Conservation (phyloP, 2,329 filamentous ascomycete species). For the Alternaria burnsii region DNA sequence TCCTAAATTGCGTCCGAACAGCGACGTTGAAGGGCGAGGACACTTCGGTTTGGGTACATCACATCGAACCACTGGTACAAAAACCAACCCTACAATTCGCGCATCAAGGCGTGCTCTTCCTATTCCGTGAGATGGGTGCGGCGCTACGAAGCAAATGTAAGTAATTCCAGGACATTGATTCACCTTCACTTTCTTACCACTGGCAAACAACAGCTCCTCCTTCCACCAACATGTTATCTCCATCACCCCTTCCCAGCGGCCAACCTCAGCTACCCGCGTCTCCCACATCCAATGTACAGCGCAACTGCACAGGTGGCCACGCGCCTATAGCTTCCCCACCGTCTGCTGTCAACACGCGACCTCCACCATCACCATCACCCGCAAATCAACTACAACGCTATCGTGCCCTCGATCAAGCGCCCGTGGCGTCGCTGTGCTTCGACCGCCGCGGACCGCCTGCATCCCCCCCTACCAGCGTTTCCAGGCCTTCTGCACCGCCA, state of each 20-base stretch:
- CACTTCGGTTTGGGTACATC: conserved; percentile 20
- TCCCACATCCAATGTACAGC: background rate
- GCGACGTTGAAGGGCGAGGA: conserved; percentile 12
- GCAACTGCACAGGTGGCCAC: background rate
- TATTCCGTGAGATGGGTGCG: conserved; percentile 61
- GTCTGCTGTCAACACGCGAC: background rate
- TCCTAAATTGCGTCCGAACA: conserved; percentile 9
- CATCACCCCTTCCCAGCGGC: background rate
- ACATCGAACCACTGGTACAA: conserved; percentile 20
- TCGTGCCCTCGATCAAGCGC: background rate
- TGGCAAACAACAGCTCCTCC: background rate
- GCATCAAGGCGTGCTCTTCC: conserved; percentile 24
- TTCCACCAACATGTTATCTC: background rate
- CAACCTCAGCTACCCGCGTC: background rate
- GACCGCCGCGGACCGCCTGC: conserved; percentile 58
- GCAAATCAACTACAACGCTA: background rate
- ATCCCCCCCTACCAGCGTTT: conserved; percentile 54
- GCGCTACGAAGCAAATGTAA: conserved; percentile 74
- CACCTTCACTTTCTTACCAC: conserved; percentile 69
- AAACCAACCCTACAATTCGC: conserved; percentile 3
- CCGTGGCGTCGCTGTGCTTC: conserved; percentile 1
- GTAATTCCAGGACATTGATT: conserved; percentile 75
- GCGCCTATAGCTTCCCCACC: background rate
- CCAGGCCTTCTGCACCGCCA: background rate
- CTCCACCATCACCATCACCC: background rate